Base-by-base conservation (phyloP, 2,329 filamentous ascomycete species). In the Lasiodiplodia gonubiensis region DNA sequence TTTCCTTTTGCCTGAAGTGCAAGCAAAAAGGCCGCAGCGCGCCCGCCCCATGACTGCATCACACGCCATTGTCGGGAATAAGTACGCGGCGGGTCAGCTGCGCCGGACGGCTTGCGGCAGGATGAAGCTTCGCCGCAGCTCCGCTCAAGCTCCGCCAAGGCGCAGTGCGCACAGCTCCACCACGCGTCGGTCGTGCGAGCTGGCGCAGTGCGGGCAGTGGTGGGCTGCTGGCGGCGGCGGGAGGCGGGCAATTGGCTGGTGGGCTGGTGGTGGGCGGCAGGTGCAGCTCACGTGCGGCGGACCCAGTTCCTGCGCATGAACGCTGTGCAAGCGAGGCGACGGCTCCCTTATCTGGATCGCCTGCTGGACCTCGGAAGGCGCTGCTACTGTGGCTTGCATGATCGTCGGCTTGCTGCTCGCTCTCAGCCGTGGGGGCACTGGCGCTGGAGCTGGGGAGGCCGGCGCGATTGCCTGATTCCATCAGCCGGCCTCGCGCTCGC, bases 331-430 rank as follows among this genome's bases (percentile, higher is more conserved):
- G 59, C 59, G 59, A 63, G 12, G 27, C 27, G n/a, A 46, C 48
- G 14, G 35, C 39, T 39, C 46, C 42, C 59, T 63, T 63, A 63
- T 63, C 59, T 63, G 37, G 57, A 61, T 61, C 57, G 30, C 39
- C 55, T 61, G 57, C 57, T 61, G 57, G 57, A 61, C 57, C 57
- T 61, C 57, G 57, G 57, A 61, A 59, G 55, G 55, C 55, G 55
- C 35, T 61, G 42, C 57, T 48, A 53, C 35, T 64, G 61, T 64
- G 61, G 61, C 61, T 54, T 64, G 61, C 61, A 64, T 64, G 61
- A 64, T 64, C 61, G 60, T 14, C 60, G 60, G 60, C 35, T 23
- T 37, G 21, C 42, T 35, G 42, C 25, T 35, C 37, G 52, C 57
- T 11, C 35, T 33, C 16, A 16, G 57, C 57, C 57, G 57, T 63